Conservation (phyloP, 1,284 basidiomycete species). For the Boletus sp. region DNA sequence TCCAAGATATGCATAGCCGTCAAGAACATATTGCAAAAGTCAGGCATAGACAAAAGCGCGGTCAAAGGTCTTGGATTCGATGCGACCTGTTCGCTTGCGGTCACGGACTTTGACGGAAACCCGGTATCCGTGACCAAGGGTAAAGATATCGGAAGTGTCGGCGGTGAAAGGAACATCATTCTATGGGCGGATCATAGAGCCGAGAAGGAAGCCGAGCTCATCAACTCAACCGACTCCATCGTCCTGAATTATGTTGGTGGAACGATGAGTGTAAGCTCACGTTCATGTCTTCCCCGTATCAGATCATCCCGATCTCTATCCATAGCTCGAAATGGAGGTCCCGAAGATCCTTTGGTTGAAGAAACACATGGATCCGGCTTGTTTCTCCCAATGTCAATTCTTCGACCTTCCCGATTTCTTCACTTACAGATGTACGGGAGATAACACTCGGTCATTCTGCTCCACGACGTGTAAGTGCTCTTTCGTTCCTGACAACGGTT, state of each 20-base stretch:
- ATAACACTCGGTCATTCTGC: conserved; percentile 82
- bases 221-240: conserved; percentile 81
- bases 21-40: conserved; percentile 61
- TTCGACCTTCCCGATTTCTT: conserved; percentile 98
- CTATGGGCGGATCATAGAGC: conserved; percentile 96
- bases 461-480: conserved; percentile 97
- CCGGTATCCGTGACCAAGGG: conserved; percentile 83
- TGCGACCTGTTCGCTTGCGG: conserved; percentile 94
- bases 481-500: conserved; percentile 85
- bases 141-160: conserved; percentile 53
- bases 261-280: conserved; percentile 81
- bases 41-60: conserved; percentile 55
- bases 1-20: conserved; percentile 68
- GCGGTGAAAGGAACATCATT: conserved; percentile 75
- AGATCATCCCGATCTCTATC: conserved; percentile 10
- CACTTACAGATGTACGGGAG: conserved; percentile 86
- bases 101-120: conserved; percentile 70
- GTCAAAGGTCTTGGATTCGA: conserved; percentile 95
- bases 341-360: conserved; percentile 97
- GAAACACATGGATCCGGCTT: conserved; percentile 71
- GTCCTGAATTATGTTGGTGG: conserved; percentile 96
- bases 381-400: conserved; percentile 86
- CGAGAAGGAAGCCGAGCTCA: conserved; percentile 83
- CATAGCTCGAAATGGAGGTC: conserved; percentile 92
- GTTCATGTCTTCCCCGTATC: background rate